Base-by-base conservation (phyloP, 2,329 filamentous ascomycete species). In the Ceratocystiopsis minuta region DNA sequence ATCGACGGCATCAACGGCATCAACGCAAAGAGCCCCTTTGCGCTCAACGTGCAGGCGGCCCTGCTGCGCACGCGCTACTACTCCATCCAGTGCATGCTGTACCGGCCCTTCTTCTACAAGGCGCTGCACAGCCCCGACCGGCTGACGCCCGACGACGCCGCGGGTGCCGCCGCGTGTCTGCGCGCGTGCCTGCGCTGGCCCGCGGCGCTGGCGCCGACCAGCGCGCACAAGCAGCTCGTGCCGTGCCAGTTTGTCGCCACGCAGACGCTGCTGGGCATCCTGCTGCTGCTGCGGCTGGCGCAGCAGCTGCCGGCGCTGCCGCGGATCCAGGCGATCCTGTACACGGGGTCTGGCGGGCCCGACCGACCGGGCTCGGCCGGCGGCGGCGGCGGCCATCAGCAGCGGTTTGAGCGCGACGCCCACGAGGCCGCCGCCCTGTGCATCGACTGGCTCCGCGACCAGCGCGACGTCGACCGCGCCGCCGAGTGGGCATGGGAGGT, bases 231-330 rank as follows among this genome's bases (percentile, higher is more conserved):
- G 54, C 59, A 72, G 33, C 60, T 78, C 6, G 57, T 78, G 1
- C 72, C 73, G 1, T 67, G 68, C 43, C 50, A 71, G 2, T 77
- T 75, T 51, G 70, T 72, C 42, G 78, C 73, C 67, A 72, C 70
- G 10, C 72, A 77, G 48, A 75, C 74, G 45, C 62, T 78, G 36
- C 60, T 78, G 37, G 68, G 68, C 4, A 67, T 75, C 18, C 57
- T 78, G 18, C 50, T 78, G 37, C 59, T 78, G 16, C 51, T 78
- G 33, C 66, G 72, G 36, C 58, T 76, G 47, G 68, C 67, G 13
- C 60, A 59, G 16, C 65, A 68, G 43, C 65, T 70, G 37, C 61
- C 63, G 1, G 64, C 69, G 43, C 51, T 78, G 34, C 50, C 56
- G 18, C 56, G 61, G 17, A 70, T 77, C 43, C 61, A 68, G 35